phyloP scores from a whole-genome alignment of 2,329 filamentous ascomycete genomes.

The Scedosporium minutisporum region DNA sequence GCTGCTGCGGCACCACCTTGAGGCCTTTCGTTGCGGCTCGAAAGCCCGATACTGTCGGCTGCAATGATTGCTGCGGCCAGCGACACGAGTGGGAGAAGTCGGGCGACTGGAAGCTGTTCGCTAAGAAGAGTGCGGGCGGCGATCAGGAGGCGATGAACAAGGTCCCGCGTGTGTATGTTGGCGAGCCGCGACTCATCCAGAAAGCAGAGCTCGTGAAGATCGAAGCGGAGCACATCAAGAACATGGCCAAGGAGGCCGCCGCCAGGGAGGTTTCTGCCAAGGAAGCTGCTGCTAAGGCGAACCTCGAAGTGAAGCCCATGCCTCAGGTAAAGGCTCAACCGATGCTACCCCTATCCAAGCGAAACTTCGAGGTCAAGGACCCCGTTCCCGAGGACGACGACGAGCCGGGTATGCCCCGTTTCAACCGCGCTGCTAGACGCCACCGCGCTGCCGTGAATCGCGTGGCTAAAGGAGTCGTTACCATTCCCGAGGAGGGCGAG shows the following conservation, averaged over 20 bases:
- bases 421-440: neutral
- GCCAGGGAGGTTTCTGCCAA: neutral
- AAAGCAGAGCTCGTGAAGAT: neutral
- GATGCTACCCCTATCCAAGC: neutral
- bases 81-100: neutral
- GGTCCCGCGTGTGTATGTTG: neutral
- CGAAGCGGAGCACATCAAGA: neutral
- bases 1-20: neutral
- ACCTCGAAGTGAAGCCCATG: neutral
- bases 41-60: neutral
- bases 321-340: neutral
- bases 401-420: neutral
- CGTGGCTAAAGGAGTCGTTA: neutral
- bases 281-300: neutral
- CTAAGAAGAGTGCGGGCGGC: neutral
- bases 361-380: neutral
- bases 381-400: neutral
- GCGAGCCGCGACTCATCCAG: neutral
- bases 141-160: neutral
- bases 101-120: neutral
- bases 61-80: neutral
- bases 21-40: neutral
- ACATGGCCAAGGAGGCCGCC: neutral
- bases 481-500: neutral
- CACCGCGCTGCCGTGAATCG: neutral